phyloP scores from a whole-genome alignment of 176 grass and related monocot species.

The Avena eriantha region DNA sequence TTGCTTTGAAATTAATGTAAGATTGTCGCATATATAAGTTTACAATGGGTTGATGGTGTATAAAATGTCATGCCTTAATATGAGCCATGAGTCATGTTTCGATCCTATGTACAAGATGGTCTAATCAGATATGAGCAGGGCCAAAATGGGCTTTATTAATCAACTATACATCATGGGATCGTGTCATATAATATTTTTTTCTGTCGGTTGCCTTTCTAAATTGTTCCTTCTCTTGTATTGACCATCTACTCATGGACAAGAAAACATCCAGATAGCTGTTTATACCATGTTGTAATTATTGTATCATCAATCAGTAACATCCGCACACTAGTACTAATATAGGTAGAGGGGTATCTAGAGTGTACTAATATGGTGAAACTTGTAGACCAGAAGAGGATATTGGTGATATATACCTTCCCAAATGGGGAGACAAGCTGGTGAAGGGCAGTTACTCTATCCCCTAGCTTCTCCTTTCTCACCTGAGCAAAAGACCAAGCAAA shows the following conservation, averaged over 20 bases:
- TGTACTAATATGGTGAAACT: slow-evolving; percentile 27
- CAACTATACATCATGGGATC: slow-evolving; percentile 9
- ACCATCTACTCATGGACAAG: not conserved
- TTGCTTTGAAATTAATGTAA: not conserved
- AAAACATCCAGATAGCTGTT: not conserved
- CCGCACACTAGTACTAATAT: not conserved
- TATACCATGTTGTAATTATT: not conserved
- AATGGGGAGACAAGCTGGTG: slow-evolving; percentile 98
- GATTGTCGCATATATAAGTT: not conserved
- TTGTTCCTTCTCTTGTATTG: not conserved
- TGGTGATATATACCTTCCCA: slow-evolving; percentile 73
- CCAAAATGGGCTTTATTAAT: not conserved
- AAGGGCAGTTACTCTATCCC: slow-evolving; percentile 97
- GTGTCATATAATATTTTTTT: slow-evolving; percentile 20
- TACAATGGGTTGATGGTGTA: not conserved
- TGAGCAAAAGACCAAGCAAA: slow-evolving; percentile 61
- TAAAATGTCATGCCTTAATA: not conserved
- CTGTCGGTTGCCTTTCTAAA: not conserved
- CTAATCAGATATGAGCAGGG: not conserved
- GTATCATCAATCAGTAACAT: not conserved
- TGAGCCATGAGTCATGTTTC: not conserved
- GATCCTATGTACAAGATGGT: not conserved
- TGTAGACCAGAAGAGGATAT: not conserved
- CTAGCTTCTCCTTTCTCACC: slow-evolving; percentile 98
- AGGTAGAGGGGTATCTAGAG: not conserved